Evolutionary conservation across 129 eudicot species (phyloP).

Genomic region (Ambrosia trifida): DNA sequence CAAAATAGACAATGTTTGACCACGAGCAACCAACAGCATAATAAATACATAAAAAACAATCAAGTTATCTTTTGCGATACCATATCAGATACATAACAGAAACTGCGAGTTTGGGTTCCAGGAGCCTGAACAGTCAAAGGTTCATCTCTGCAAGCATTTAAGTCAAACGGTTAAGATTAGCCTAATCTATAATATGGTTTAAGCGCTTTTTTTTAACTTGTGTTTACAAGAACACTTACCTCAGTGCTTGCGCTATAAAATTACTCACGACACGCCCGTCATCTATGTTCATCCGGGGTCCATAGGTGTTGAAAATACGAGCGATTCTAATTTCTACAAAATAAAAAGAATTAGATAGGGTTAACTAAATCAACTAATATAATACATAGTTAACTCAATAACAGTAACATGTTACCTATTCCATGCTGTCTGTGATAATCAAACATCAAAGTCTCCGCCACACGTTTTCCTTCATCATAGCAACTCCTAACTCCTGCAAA

Average conservation of each 20-base stretch:
- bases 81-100: conserved; percentile 71
- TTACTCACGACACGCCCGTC: conserved; percentile 93
- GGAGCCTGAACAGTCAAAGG: conserved; percentile 66
- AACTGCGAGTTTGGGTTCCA: conserved; percentile 75
- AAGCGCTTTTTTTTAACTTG: neutral
- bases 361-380: conserved; percentile 21
- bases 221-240: conserved; percentile 40
- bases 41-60: neutral
- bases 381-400: neutral
- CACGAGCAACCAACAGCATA: neutral
- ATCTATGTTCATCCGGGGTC: conserved; percentile 84
- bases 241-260: conserved; percentile 78
- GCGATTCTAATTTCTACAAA: conserved; percentile 66
- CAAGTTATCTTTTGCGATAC: neutral
- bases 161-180: neutral
- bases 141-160: conserved; percentile 53
- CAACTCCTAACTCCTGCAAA: conserved; percentile 70
- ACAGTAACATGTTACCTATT: conserved; percentile 41
- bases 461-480: conserved; percentile 81
- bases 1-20: conserved; percentile 1
- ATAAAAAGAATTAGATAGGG: neutral
- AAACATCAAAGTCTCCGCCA: conserved; percentile 82
- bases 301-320: conserved; percentile 81
- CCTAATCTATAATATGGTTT: neutral
- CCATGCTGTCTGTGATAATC: conserved; percentile 84